Evolutionary conservation across 1,139 yeast genomes (phyloP), one percentile per base, ranked within the genome.

Genomic region (Geotrichum australiense): DNA sequence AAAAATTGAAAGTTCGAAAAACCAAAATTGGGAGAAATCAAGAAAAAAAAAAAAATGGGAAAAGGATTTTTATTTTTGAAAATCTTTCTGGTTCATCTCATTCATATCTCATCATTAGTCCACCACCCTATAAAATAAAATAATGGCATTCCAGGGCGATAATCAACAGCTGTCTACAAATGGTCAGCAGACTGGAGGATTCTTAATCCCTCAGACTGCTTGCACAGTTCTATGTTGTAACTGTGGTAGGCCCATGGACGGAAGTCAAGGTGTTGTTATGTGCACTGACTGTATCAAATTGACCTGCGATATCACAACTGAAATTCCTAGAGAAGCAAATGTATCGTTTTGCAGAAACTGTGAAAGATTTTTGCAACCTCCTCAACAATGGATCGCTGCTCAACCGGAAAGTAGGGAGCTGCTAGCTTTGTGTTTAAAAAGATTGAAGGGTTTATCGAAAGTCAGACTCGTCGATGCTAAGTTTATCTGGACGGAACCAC

Each of bases 191-290:
- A 35, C 44, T 25, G 47, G 47, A 11, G 46, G 48, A 23, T 18
- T 43, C 18, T 22, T 47, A 28, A 39, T 41, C 47, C 58, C 28
- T 74, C 70, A 23, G 87, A 93, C 35, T 2, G 46, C 46, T 4
- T 39, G 43, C 25, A 91, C 97, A 1, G 94, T 93, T 48, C 74
- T 91, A 48, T 91, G 99, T 71, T 87, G 95, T 66, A 86, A 85
- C 80, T 91, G 99, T 80, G 97, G 98, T 65, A 85, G 84, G 45
- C 96, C 98, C 38, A 85, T 93, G 77, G 97, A 91, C 60, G 97
- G 97, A 35, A 84, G 96, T 24, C 71, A 76, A 23, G 97, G 98
- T 23, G 69, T 89, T 50, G 95, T 87, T 23, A 87, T 91, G 95
- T 93, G 98, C 68, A 81, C 85, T 69, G 97, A 93, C 66, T 91